Evolutionary conservation across 257 asterid genomes (phyloP).

Genomic region (Primulina tabacum): DNA sequence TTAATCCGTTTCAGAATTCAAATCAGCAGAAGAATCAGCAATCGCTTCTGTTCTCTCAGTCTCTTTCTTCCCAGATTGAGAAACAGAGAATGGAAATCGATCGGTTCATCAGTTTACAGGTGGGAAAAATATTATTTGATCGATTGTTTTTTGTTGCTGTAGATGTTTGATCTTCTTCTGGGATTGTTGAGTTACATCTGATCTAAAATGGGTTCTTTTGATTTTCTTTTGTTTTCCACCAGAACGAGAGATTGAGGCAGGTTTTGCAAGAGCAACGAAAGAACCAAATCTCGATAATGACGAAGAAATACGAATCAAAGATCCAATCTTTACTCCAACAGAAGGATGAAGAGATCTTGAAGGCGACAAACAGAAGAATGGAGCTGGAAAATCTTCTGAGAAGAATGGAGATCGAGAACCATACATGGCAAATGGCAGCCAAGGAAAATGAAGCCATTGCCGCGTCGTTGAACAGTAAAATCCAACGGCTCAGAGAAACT

Average conservation of each 20-base stretch:
- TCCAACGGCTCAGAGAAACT: constrained; percentile 46
- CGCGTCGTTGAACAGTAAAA: constrained; percentile 42
- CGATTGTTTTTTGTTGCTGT: no score
- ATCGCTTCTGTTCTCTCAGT: constrained; percentile 25
- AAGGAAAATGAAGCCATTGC: constrained; percentile 50
- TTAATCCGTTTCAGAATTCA: constrained; percentile 32
- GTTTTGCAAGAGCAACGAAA: constrained; percentile 52
- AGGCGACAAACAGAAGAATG: constrained; percentile 35
- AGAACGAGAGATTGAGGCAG: constrained; percentile 65
- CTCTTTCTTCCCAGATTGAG: constrained; percentile 35
- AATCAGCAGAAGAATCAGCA: no score
- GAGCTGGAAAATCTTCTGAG: constrained; percentile 49
- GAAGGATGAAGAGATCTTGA: constrained; percentile 56
- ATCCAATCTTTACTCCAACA: constrained; percentile 36
- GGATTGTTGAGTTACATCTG: not conserved
- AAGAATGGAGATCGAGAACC: constrained; percentile 50
- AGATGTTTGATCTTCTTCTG: no score
- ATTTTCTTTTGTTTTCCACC: constrained; percentile 5
- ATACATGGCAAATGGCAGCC: constrained; percentile 55
- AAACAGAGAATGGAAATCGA: constrained; percentile 56
- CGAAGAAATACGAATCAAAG: constrained; percentile 51
- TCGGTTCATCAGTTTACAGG: constrained; percentile 54
- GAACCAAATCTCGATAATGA: constrained; percentile 30
- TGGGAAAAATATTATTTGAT: constrained; percentile 1
- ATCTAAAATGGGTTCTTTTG: not conserved